These are phyloP conservation scores for Phylloporus sp. DNA, from an alignment of 768 basidiomycete genomes.

Conservation along the genomic window DNA sequence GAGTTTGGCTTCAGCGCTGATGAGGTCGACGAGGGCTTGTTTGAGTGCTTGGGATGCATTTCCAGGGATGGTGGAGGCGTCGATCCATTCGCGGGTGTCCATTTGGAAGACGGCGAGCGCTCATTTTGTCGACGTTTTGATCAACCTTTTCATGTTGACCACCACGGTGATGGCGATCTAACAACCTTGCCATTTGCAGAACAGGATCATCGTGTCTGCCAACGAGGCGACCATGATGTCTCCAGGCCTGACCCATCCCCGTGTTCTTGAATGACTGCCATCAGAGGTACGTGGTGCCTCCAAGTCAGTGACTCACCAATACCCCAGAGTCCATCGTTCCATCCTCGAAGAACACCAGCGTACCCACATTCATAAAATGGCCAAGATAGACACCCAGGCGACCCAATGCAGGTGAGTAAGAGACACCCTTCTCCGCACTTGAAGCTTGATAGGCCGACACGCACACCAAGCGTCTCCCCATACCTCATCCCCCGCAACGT, in stretches of 20 bases:
- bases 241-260: not conserved
- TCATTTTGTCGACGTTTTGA: too few relatives aligned
- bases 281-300: not conserved
- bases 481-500: slow-evolving; percentile 17
- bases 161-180: too few relatives aligned
- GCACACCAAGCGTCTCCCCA: not conserved
- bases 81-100: slow-evolving; percentile 13
- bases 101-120: not conserved
- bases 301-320: not conserved
- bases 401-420: slow-evolving; percentile 8
- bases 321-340: not conserved
- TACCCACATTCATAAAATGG: not conserved
- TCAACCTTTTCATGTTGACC: too few relatives aligned
- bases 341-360: not conserved
- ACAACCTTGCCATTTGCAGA: too few relatives aligned
- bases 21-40: slow-evolving; percentile 18
- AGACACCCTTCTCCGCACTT: not conserved
- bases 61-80: slow-evolving; percentile 23
- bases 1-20: slow-evolving; percentile 8
- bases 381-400: slow-evolving; percentile 6
- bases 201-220: not conserved
- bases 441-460: not conserved
- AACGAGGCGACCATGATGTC: slow-evolving; percentile 6
- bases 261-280: not conserved
- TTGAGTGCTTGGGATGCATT: slow-evolving; percentile 29